phyloP scores from a whole-genome alignment of 2,329 filamentous ascomycete genomes.

The Fusarium burgessii region DNA sequence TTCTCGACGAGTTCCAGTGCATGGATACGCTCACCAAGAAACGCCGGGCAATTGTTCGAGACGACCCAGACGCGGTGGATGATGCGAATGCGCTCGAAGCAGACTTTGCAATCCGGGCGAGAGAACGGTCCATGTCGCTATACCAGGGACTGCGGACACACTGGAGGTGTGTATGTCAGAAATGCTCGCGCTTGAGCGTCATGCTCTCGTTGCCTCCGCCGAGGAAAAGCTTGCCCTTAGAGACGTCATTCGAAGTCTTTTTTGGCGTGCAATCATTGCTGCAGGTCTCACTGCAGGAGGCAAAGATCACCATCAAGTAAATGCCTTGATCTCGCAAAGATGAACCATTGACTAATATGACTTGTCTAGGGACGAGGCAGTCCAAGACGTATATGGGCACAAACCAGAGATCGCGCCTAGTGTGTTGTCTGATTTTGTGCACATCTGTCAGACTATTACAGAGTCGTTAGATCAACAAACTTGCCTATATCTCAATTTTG shows the following conservation, averaged over 20 bases:
- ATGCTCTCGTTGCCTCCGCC: background rate
- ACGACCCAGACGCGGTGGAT: background rate
- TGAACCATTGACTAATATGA: background rate
- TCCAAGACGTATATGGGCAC: background rate
- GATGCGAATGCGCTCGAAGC: background rate
- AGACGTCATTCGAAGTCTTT: constrained; percentile 2
- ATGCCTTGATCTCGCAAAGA: background rate
- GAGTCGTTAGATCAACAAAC: constrained; percentile 3
- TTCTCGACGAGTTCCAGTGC: background rate
- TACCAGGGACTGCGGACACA: background rate
- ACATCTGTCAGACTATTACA: background rate
- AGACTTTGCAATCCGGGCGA: background rate
- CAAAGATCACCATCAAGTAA: constrained; percentile 5
- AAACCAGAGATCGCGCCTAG: background rate
- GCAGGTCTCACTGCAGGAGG: background rate
- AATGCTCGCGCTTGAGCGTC: background rate
- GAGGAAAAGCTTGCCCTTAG: background rate
- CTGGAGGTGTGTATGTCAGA: background rate
- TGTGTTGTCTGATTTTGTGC: background rate
- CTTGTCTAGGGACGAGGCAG: background rate
- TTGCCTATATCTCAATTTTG: background rate
- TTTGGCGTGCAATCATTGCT: background rate
- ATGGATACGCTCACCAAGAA: background rate
- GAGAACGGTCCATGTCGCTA: background rate
- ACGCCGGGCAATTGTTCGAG: background rate